Evolutionary conservation across 1,139 yeast species (phyloP), one percentile per base, ranked within the genome.

Genomic region (Taiozyma onychis): DNA sequence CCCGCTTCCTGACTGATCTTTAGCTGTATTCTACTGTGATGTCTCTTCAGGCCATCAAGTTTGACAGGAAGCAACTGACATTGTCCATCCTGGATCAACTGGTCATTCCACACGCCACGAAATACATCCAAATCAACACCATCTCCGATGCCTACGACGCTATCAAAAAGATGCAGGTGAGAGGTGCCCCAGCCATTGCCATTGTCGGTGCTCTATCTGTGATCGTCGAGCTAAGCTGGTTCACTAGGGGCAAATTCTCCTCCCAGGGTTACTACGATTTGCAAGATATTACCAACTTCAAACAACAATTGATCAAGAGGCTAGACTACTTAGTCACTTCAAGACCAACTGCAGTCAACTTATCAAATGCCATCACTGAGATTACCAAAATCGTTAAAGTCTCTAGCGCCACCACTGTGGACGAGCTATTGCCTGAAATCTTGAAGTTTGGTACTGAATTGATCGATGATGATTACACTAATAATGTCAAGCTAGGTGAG

Each of bases 171-270:
- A 93, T 93, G 99, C 90, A 88, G 63, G 98, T 95, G 6, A 78
- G 99, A 65, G 99, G 99, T 24, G 99, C 99, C 0, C 99, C 99
- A 0, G 98, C 98, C 3, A 93, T 93, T 63, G 98, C 98, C 52
- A 88, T 93, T 51, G 97, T 93, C 3, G 98, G 97, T 11, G 83
- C 91, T 1, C 76, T 90, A 53, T 79, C 97, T 1, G 77, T 91
- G n/a, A 84, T 88, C 1, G 83, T 87, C 16, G 97, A 91, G 56
- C 68, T 83, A 10, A 55, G 68, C 41, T 62, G 64, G 32, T 66
- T 56, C 24, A 44, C 74, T 24, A 45, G 51, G 27, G 61, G 60
- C 4, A 57, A 54, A 18, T 57, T 59, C 37, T 51, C 56, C 4
- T 41, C 26, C 4, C 71, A 69, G 49, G 53, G 57, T 22, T 65